phyloP scores from a whole-genome alignment of 1,284 basidiomycete genomes.

The Rhodotorula mucilaginosa region DNA sequence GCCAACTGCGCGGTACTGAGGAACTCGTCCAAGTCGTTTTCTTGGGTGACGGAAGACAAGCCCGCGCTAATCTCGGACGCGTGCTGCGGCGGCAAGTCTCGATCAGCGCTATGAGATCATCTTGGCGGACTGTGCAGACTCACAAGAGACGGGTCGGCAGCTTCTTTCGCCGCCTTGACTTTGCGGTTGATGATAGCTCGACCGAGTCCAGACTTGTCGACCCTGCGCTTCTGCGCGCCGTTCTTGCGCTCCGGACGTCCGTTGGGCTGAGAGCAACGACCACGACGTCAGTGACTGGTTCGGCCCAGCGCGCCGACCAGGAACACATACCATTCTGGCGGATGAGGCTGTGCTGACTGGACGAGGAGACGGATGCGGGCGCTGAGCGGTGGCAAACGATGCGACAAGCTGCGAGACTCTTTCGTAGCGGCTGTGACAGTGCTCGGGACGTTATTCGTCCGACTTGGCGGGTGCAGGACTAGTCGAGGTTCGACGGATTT shows the following conservation, averaged over 20 bases:
- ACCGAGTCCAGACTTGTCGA: conserved; percentile 64
- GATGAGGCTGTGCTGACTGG: neutral
- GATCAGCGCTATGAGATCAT: neutral
- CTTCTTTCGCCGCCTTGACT: conserved; percentile 71
- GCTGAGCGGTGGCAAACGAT: no score
- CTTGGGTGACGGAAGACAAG: conserved; percentile 91
- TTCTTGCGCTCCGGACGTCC: conserved; percentile 32
- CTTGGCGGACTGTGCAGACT: conserved; percentile 43
- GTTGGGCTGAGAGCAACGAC: conserved; percentile 5
- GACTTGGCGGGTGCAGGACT: no score
- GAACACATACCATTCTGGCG: neutral
- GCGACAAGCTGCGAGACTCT: no score
- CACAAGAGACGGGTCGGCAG: conserved; percentile 71
- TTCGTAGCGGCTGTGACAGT: no score
- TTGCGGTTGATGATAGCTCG: conserved; percentile 86
- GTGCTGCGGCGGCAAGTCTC: conserved; percentile 57
- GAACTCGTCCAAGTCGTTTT: conserved; percentile 93
- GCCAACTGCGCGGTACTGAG: conserved; percentile 91
- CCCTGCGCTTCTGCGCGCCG: conserved; percentile 44
- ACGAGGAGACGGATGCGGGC: no score
- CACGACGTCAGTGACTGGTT: neutral
- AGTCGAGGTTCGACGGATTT: no score
- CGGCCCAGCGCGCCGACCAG: neutral
- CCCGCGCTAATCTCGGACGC: conserved; percentile 71
- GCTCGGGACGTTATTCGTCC: no score